A percentile compares a stretch with the other conserved stretches of the same genome.
These are phyloP conservation scores for Sporothrix pallida DNA, from an alignment of 2,329 filamentous ascomycete genomes.

Conservation along the genomic window DNA sequence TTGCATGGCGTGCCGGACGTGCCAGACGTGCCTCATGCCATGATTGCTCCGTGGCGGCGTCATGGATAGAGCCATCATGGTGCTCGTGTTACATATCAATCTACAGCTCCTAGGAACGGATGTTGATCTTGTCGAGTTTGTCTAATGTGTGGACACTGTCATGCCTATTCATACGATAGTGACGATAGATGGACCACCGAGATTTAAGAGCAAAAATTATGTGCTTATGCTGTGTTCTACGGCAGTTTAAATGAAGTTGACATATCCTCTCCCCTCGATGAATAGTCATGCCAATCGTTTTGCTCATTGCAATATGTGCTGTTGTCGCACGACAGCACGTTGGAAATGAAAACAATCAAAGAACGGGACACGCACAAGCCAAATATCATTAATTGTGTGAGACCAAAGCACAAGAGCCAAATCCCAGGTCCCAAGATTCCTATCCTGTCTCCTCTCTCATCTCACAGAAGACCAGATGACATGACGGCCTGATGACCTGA, in stretches of 20 bases:
- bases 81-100: neutral
- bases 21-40: neutral
- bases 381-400: neutral
- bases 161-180: no score
- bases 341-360: neutral
- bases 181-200: neutral
- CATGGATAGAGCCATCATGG: neutral
- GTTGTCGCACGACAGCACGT: neutral
- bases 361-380: neutral
- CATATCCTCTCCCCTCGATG: neutral
- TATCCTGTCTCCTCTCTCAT: neutral
- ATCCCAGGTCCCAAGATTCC: neutral
- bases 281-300: neutral
- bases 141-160: neutral
- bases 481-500: neutral
- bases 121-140: neutral
- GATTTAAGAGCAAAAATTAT: neutral
- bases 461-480: neutral
- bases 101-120: neutral
- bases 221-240: slow-evolving; percentile 1
- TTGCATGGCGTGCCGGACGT: no score
- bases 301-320: neutral
- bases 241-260: neutral
- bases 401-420: no score
- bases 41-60: neutral